Evolutionary conservation across 108 stramenopile genomes (phyloP).

Genomic region (Cyclostephanos tholiformis): DNA sequence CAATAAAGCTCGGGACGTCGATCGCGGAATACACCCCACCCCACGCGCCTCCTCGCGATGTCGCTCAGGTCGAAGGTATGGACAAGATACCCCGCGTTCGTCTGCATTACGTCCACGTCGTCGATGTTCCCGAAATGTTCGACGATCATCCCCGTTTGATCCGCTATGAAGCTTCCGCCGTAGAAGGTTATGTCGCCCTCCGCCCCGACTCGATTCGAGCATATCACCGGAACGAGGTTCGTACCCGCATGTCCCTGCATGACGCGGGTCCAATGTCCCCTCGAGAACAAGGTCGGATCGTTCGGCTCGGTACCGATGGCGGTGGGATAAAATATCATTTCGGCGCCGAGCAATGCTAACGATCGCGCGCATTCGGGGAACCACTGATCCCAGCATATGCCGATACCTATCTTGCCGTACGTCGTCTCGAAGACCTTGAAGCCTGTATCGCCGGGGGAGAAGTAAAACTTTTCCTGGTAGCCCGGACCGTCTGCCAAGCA

Average conservation of each 20-base stretch:
- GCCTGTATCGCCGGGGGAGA: constrained; percentile 81
- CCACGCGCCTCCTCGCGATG: constrained; percentile 46
- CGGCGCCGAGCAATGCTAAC: constrained; percentile 76
- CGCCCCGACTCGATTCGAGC: constrained; percentile 63
- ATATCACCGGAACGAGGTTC: constrained; percentile 67
- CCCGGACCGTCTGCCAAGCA: constrained; percentile 72
- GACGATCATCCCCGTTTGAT: constrained; percentile 40
- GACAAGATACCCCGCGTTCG: constrained; percentile 31
- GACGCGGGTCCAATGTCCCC: constrained; percentile 68
- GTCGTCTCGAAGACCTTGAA: constrained; percentile 65
- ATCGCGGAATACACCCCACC: constrained; percentile 76
- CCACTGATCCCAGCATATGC: constrained; percentile 92
- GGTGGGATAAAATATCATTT: constrained; percentile 74
- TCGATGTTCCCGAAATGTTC: constrained; percentile 31
- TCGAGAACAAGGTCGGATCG: constrained; percentile 57
- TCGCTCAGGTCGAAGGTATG: constrained; percentile 32
- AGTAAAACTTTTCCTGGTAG: constrained; percentile 88
- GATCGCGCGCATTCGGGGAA: constrained; percentile 78
- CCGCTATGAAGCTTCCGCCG: constrained; percentile 64
- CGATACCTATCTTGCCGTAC: constrained; percentile 67
- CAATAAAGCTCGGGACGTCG: constrained; percentile 71
- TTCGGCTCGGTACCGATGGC: constrained; percentile 73
- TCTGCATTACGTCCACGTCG: constrained; percentile 11
- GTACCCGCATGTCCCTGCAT: constrained; percentile 78
- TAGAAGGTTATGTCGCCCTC: constrained; percentile 73